These are phyloP conservation scores for Sherardia arvensis DNA, from an alignment of 257 asterid species.

Conservation along the genomic window DNA sequence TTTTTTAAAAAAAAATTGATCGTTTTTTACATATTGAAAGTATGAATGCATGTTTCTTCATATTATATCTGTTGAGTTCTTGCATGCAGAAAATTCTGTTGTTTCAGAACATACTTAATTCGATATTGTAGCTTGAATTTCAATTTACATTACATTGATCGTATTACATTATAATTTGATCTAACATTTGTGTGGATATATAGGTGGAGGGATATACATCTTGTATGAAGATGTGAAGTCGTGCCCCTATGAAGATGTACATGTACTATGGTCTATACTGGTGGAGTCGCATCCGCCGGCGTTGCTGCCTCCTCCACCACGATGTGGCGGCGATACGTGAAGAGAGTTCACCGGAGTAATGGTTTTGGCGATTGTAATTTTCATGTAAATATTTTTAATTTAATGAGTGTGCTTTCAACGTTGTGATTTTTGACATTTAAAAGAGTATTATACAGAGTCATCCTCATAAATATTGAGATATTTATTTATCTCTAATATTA, in stretches of 20 bases:
- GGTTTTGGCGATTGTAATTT: conserved; percentile 11
- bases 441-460: conserved; percentile 16
- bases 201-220: conserved; percentile 81
- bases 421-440: conserved; percentile 21
- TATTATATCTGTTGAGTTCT: no score
- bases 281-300: conserved; percentile 77
- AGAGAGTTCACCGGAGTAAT: background rate
- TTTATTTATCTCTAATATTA: background rate
- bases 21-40: no score
- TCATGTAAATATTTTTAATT: conserved; percentile 28
- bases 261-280: conserved; percentile 85
- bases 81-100: background rate
- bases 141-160: background rate
- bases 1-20: no score
- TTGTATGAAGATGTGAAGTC: conserved; percentile 94
- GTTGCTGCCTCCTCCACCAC: conserved; percentile 37
- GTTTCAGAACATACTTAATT: background rate
- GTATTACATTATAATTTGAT: background rate
- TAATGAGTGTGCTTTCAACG: background rate
- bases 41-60: no score
- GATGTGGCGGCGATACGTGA: conserved; percentile 22
- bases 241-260: conserved; percentile 90
- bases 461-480: conserved; percentile 1
- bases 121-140: background rate
- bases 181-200: background rate